Conservation (phyloP, 1,284 basidiomycete genomes). For the Boletellus deceptivus region DNA sequence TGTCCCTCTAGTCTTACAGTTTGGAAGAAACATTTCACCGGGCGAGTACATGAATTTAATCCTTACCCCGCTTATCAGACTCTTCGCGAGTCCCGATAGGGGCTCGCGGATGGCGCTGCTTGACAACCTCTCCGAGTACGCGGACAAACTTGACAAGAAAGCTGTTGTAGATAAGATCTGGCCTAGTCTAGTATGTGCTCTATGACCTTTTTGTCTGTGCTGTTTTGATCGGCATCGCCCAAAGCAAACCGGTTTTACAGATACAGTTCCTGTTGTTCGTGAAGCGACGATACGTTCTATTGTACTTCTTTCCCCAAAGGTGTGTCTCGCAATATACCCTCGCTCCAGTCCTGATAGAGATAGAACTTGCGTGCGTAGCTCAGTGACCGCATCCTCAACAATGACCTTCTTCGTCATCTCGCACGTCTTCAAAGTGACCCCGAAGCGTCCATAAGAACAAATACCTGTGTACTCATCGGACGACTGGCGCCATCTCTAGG, state of each 20-base stretch:
- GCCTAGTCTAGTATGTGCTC: conserved; percentile 75
- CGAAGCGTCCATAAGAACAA: conserved; percentile 94
- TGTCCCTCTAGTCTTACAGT: conserved; percentile 78
- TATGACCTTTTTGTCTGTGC: background rate
- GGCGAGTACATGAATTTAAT: conserved; percentile 73
- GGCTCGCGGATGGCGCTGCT: conserved; percentile 93
- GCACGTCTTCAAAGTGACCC: conserved; percentile 92
- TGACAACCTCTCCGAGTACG: conserved; percentile 82
- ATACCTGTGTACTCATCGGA: conserved; percentile 95
- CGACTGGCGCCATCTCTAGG: conserved; percentile 84
- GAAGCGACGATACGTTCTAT: conserved; percentile 94
- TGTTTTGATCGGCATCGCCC: conserved; percentile 1
- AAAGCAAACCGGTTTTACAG: conserved; percentile 92
- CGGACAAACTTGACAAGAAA: conserved; percentile 84
- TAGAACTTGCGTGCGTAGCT: conserved; percentile 46
- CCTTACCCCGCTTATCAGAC: conserved; percentile 76
- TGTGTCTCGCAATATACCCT: conserved; percentile 29
- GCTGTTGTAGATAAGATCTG: conserved; percentile 87
- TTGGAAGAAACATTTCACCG: conserved; percentile 71
- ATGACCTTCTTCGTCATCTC: conserved; percentile 90
- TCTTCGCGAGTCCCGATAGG: conserved; percentile 87
- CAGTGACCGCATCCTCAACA: conserved; percentile 91
- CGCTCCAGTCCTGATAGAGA: background rate
- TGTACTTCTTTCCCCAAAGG: conserved; percentile 82
- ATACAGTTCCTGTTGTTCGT: conserved; percentile 90